Percentiles rank a stretch among this genome's conserved stretches.
phyloP scores from a whole-genome alignment of 768 basidiomycete genomes.

The Nevesoporus exiguus region DNA sequence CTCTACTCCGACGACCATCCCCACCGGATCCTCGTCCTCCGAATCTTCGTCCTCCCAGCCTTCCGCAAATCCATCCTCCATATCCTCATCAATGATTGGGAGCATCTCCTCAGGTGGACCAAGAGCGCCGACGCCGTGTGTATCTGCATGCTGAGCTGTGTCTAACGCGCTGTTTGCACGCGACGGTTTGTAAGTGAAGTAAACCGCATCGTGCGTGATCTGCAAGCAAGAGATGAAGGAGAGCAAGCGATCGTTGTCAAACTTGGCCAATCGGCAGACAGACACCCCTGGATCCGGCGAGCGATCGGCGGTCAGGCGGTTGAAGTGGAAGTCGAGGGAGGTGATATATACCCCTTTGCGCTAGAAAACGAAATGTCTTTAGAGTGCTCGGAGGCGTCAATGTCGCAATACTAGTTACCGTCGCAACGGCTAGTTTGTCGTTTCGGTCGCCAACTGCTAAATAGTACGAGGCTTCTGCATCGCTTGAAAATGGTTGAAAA shows the following conservation, averaged over 20 bases:
- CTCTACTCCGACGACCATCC: slow-evolving; percentile 1
- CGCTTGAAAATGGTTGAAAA: slow-evolving; percentile 17
- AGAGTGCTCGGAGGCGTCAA: neutral
- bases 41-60: slow-evolving; percentile 14
- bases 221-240: slow-evolving; percentile 48
- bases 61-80: slow-evolving; percentile 9
- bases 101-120: slow-evolving; percentile 4
- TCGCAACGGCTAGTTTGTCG: slow-evolving; percentile 44
- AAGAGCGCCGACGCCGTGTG: neutral
- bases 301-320: slow-evolving; percentile 24
- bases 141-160: neutral
- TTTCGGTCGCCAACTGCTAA: slow-evolving; percentile 43
- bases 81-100: slow-evolving; percentile 3
- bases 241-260: slow-evolving; percentile 15
- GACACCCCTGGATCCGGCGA: slow-evolving; percentile 32
- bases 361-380: neutral
- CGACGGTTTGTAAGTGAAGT: slow-evolving; percentile 34
- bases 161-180: neutral
- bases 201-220: slow-evolving; percentile 52
- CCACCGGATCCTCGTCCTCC: slow-evolving; percentile 12
- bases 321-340: slow-evolving; percentile 25
- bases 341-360: slow-evolving; percentile 25
- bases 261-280: slow-evolving; percentile 8
- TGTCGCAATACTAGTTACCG: slow-evolving; percentile 29
- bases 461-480: slow-evolving; percentile 38